Evolutionary conservation across 2,329 filamentous ascomycete genomes (phyloP).

Genomic region (Cryphonectria parasitica): DNA sequence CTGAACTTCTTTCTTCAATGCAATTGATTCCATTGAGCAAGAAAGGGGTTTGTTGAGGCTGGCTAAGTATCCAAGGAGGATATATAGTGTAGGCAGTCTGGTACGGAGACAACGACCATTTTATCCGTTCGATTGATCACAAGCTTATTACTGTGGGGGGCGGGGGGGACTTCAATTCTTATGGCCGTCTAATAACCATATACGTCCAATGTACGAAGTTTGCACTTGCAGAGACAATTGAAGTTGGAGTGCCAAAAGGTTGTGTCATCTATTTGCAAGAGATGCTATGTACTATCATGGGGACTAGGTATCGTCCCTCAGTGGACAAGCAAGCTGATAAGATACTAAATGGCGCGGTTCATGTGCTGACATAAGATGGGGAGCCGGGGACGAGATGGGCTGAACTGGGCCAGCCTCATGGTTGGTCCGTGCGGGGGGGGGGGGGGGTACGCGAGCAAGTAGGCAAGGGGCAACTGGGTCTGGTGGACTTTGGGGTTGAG

Average conservation of each 20-base stretch:
- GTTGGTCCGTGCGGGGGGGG: slow-evolving; percentile 8
- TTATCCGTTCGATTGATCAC: not conserved
- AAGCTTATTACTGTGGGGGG: no score
- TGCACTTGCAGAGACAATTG: not conserved
- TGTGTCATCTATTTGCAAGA: not conserved
- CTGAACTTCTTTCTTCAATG: not conserved
- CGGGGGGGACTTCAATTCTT: no score
- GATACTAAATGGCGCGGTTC: not conserved
- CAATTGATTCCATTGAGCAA: not conserved
- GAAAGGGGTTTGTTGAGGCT: not conserved
- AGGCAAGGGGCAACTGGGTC: not conserved
- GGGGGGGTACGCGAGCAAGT: not conserved
- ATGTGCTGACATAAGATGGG: slow-evolving; percentile 7
- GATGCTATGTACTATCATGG: not conserved
- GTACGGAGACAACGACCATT: not conserved
- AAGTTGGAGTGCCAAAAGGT: not conserved
- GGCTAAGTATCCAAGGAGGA: not conserved
- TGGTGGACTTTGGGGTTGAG: not conserved
- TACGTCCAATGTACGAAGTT: not conserved
- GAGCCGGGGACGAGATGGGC: not conserved
- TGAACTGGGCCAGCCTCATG: not conserved
- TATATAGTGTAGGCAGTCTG: not conserved
- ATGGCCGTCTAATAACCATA: not conserved
- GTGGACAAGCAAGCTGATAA: not conserved
- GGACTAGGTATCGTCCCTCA: not conserved